Percentiles rank a stretch among this genome's conserved stretches.
phyloP scores from a whole-genome alignment of 306 rosid species.

The Dryas drummondii region DNA sequence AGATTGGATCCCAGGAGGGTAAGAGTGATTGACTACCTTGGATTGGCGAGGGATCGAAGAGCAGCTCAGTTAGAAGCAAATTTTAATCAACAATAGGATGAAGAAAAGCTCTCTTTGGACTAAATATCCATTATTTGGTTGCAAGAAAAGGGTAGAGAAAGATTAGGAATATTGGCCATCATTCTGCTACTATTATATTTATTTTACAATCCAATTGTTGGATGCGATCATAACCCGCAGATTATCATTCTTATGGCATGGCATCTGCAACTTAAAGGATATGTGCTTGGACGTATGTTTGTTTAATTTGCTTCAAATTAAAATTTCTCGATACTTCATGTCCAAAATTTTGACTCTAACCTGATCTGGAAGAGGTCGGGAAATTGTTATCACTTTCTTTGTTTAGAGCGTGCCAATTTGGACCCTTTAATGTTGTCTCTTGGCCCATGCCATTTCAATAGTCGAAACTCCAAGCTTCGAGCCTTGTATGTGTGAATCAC shows the following conservation, averaged over 20 bases:
- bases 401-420: too few relatives aligned
- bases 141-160: neutral
- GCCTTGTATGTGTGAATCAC: too few relatives aligned
- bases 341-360: neutral
- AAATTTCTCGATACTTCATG: neutral
- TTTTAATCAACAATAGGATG: conserved; percentile 23
- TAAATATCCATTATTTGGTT: neutral
- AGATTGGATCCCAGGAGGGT: conserved; percentile 56
- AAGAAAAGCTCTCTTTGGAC: neutral
- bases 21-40: conserved; percentile 54
- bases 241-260: neutral
- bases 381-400: too few relatives aligned
- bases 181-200: neutral
- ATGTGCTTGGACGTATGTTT: neutral
- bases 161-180: neutral
- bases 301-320: neutral
- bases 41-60: conserved; percentile 15
- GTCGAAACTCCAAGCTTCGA: too few relatives aligned
- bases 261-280: neutral
- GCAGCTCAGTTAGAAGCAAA: conserved; percentile 44
- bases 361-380: too few relatives aligned
- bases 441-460: too few relatives aligned
- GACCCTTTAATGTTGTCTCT: too few relatives aligned
- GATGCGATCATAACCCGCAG: neutral
- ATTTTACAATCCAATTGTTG: neutral